Evolutionary conservation across 345 rosid genomes (phyloP).

Genomic region (Acer negundo): DNA sequence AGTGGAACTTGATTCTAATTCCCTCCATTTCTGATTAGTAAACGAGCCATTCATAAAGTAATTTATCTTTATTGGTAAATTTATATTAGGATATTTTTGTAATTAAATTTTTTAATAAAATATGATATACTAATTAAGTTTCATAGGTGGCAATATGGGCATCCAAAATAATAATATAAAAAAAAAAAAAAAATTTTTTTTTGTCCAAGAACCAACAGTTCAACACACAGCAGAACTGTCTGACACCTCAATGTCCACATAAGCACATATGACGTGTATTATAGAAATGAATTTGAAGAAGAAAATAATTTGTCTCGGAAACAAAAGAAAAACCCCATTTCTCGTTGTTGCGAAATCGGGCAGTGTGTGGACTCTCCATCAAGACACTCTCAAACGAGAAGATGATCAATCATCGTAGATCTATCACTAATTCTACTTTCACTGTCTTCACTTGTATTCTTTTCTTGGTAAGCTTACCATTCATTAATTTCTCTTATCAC

Average conservation of each 20-base stretch:
- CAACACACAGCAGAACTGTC: background rate
- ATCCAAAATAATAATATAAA: no score
- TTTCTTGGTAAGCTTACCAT: background rate
- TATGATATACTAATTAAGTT: no score
- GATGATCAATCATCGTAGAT: slow-evolving; percentile 14
- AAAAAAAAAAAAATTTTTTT: no score
- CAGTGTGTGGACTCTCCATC: slow-evolving; percentile 13
- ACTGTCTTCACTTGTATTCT: slow-evolving; percentile 10
- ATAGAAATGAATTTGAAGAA: background rate
- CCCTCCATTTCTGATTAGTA: no score
- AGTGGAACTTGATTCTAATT: no score
- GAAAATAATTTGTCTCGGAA: background rate
- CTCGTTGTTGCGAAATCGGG: background rate
- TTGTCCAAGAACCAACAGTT: background rate
- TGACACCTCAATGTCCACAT: background rate
- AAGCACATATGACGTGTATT: background rate
- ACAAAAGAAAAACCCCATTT: background rate
- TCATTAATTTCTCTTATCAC: background rate
- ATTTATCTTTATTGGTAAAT: no score
- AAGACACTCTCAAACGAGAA: background rate
- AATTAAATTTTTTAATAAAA: no score
- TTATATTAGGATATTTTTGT: no score
- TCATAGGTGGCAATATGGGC: no score
- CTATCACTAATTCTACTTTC: background rate
- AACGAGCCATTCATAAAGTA: no score